These are phyloP conservation scores for Tremellales sp. DNA, from an alignment of 1,284 basidiomycete species.

Conservation along the genomic window DNA sequence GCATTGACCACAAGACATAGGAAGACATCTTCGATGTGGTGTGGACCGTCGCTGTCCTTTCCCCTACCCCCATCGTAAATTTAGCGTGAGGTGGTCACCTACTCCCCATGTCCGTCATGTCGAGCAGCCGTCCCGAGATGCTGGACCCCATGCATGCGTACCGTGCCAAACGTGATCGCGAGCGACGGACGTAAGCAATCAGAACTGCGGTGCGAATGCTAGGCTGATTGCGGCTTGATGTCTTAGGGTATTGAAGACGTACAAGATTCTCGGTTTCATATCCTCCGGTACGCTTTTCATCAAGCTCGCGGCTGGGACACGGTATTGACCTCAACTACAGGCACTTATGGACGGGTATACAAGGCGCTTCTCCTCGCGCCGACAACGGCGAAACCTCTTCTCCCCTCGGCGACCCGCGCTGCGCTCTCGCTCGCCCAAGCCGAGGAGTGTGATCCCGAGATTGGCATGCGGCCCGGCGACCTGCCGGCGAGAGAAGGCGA, in stretches of 20 bases:
- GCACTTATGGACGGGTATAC: slow-evolving; percentile 97
- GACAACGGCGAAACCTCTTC: slow-evolving; percentile 24
- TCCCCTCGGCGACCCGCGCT: slow-evolving; percentile 28
- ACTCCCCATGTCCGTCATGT: slow-evolving; percentile 5
- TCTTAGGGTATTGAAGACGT: slow-evolving; percentile 68
- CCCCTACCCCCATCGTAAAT: too few species aligned
- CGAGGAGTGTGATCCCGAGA: slow-evolving; percentile 36
- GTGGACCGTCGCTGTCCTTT: too few species aligned
- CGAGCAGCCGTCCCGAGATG: slow-evolving; percentile 11
- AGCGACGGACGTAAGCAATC: slow-evolving; percentile 52
- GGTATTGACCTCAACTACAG: slow-evolving; percentile 48
- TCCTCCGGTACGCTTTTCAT: slow-evolving; percentile 57
- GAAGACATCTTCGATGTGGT: too few species aligned
- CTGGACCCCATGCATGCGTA: slow-evolving; percentile 69
- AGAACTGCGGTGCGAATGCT: background rate
- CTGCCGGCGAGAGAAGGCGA: slow-evolving; percentile 56
- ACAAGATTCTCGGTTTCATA: slow-evolving; percentile 92
- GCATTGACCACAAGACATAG: too few species aligned
- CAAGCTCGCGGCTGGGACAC: background rate
- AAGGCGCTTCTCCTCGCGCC: slow-evolving; percentile 65
- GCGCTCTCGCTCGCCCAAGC: slow-evolving; percentile 26
- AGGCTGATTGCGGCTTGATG: background rate
- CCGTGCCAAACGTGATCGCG: slow-evolving; percentile 67
- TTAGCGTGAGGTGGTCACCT: too few species aligned
- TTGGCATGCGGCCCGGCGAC: slow-evolving; percentile 56